These are phyloP conservation scores for Kondoa malvinella DNA, from an alignment of 768 basidiomycete species.

Conservation along the genomic window DNA sequence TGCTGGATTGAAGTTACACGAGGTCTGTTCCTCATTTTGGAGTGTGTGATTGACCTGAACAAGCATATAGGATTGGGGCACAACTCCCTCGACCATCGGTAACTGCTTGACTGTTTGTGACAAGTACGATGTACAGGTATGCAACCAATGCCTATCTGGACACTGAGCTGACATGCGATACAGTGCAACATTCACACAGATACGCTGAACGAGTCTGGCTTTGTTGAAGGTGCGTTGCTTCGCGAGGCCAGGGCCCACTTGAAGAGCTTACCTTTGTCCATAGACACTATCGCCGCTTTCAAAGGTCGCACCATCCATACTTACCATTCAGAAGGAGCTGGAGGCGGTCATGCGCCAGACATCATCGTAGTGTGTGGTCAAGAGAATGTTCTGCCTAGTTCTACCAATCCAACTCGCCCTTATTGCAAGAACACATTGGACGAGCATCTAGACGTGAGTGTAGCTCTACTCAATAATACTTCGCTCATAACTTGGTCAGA, in stretches of 20 bases:
- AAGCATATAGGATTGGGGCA: constrained; percentile 18
- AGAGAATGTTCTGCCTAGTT: constrained; percentile 78
- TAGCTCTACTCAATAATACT: neutral
- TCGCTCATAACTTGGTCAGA: constrained; percentile 38
- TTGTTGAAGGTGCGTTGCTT: constrained; percentile 58
- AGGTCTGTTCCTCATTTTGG: constrained; percentile 32
- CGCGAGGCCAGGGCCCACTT: neutral
- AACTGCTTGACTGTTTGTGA: constrained; percentile 67
- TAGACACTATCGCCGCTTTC: constrained; percentile 77
- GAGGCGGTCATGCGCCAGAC: constrained; percentile 35
- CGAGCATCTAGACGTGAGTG: constrained; percentile 81
- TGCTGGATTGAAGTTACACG: constrained; percentile 80
- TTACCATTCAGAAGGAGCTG: constrained; percentile 43
- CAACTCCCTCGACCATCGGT: constrained; percentile 51
- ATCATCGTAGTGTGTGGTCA: constrained; percentile 92
- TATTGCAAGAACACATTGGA: constrained; percentile 81
- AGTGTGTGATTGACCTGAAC: neutral
- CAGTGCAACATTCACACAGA: constrained; percentile 91
- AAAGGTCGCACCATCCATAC: constrained; percentile 84
- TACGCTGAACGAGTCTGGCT: constrained; percentile 91
- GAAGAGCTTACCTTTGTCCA: constrained; percentile 12
- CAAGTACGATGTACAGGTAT: constrained; percentile 80
- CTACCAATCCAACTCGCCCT: constrained; percentile 91
- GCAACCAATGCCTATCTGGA: constrained; percentile 19
- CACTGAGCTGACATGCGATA: neutral